phyloP scores from a whole-genome alignment of 805 yeast species.

The Saccharomycopsis malanga region DNA sequence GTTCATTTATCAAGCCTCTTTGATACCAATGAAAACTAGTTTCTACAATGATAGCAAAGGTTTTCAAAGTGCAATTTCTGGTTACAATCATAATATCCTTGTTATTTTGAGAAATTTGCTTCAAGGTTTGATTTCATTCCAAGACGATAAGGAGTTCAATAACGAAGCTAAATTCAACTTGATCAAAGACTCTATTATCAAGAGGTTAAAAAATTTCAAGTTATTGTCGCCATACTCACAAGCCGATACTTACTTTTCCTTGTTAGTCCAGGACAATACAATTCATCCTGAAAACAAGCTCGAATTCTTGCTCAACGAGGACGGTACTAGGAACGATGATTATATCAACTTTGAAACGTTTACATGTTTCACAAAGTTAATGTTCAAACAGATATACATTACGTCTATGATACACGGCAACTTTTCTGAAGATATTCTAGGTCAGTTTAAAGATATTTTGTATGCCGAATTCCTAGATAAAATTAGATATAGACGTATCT shows the following conservation, averaged over 20 bases:
- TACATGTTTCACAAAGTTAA: slow-evolving; percentile 34
- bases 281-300: slow-evolving; percentile 61
- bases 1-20: slow-evolving; percentile 71
- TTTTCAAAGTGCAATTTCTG: slow-evolving; percentile 56
- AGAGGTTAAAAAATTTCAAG: slow-evolving; percentile 61
- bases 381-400: slow-evolving; percentile 47
- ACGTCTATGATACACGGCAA: slow-evolving; percentile 82
- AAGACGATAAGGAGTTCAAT: slow-evolving; percentile 15
- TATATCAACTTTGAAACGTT: slow-evolving; percentile 38
- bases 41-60: slow-evolving; percentile 64
- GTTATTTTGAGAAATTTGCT: slow-evolving; percentile 56
- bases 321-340: slow-evolving; percentile 36
- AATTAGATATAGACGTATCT: neutral
- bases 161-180: slow-evolving; percentile 51
- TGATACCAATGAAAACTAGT: slow-evolving; percentile 65
- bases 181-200: slow-evolving; percentile 54
- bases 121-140: slow-evolving; percentile 35
- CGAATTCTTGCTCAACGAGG: slow-evolving; percentile 34
- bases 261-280: slow-evolving; percentile 62
- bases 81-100: slow-evolving; percentile 77
- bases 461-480: neutral
- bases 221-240: slow-evolving; percentile 74
- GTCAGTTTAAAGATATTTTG: neutral
- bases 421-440: slow-evolving; percentile 30
- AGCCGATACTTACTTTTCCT: slow-evolving; percentile 54